Evolutionary conservation across 2,329 filamentous ascomycete genomes (phyloP).

Genomic region (Diaporthe velutina): DNA sequence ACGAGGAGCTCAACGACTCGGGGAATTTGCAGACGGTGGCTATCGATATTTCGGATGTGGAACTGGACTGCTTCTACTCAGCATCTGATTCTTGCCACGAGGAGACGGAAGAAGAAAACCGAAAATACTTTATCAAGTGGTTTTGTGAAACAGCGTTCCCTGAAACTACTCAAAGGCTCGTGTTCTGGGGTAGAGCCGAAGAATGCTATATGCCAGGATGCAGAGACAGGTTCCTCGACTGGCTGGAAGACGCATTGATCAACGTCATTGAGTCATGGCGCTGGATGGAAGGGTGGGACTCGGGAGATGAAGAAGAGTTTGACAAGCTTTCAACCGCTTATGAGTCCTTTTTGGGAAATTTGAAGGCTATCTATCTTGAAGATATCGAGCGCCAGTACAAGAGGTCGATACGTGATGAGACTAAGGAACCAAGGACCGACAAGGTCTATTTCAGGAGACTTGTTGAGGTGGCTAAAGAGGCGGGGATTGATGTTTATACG

Average conservation of each 20-base stretch:
- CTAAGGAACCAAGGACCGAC: neutral
- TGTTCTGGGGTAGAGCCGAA: neutral
- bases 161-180: neutral
- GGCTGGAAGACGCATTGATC: neutral
- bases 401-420: neutral
- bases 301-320: neutral
- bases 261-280: neutral
- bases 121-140: neutral
- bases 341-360: neutral
- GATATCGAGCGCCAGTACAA: neutral
- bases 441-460: constrained; percentile 1
- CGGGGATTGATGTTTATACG: constrained; percentile 6
- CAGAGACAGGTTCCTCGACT: neutral
- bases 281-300: neutral
- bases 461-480: neutral
- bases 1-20: neutral
- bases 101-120: neutral
- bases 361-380: neutral
- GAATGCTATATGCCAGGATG: neutral
- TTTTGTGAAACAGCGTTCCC: neutral
- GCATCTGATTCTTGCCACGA: neutral
- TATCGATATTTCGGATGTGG: neutral
- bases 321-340: neutral
- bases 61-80: neutral
- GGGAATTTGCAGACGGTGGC: neutral